Percentiles rank a stretch among this genome's conserved stretches.
Conservation (phyloP, 257 asterid genomes). For the Leptodermis oblonga region DNA sequence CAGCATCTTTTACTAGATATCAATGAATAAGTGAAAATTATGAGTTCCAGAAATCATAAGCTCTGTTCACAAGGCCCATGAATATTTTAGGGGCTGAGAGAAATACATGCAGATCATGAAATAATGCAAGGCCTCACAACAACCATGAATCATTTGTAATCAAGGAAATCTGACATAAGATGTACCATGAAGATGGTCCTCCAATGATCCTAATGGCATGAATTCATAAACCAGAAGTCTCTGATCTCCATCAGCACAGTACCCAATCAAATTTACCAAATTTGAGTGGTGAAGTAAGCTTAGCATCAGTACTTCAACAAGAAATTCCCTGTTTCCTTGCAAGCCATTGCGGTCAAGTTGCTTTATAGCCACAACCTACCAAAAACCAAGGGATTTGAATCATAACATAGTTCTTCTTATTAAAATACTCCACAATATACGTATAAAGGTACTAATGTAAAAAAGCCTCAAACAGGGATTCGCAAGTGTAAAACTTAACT, state of each 20-base stretch:
- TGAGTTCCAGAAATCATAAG: background rate
- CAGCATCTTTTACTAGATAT: background rate
- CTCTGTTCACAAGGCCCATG: background rate
- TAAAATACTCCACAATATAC: background rate
- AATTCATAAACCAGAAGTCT: slow-evolving; percentile 75
- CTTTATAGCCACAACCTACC: slow-evolving; percentile 73
- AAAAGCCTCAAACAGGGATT: background rate
- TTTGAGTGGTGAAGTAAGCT: slow-evolving; percentile 78
- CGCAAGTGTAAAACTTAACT: background rate
- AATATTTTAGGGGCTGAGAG: background rate
- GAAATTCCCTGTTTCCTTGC: slow-evolving; percentile 85
- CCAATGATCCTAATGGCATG: slow-evolving; percentile 83
- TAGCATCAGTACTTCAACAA: slow-evolving; percentile 77
- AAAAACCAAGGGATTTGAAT: background rate
- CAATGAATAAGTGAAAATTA: background rate
- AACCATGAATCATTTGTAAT: background rate
- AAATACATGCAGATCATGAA: background rate
- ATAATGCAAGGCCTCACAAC: slow-evolving; percentile 1
- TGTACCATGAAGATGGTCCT: slow-evolving; percentile 77
- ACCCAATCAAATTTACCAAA: slow-evolving; percentile 74
- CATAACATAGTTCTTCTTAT: background rate
- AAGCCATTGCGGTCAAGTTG: slow-evolving; percentile 74
- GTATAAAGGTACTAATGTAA: background rate
- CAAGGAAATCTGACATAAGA: background rate
- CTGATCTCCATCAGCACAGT: slow-evolving; percentile 90